Evolutionary conservation across 73 alveolate species (phyloP).

Genomic region (Paramecium primaurelia): DNA sequence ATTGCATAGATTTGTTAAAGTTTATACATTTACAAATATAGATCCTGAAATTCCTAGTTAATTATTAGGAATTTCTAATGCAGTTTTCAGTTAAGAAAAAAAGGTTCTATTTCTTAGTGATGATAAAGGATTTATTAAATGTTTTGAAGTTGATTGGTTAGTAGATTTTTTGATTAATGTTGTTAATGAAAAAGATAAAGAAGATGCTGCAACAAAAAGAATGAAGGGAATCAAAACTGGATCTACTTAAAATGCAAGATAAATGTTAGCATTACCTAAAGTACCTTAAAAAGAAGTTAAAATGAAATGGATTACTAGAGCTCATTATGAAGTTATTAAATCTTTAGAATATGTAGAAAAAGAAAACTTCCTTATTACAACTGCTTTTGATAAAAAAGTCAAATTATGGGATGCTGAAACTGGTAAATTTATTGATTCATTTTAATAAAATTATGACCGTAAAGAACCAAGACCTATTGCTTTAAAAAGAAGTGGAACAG

Average conservation of each 20-base stretch:
- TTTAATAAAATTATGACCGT: conserved; percentile 54
- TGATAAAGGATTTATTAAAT: conserved; percentile 62
- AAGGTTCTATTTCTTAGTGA: conserved; percentile 17
- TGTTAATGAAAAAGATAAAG: conserved; percentile 21
- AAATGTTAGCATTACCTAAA: conserved; percentile 48
- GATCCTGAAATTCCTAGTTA: conserved; percentile 49
- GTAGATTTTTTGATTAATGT: conserved; percentile 16
- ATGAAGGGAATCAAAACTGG: conserved; percentile 47
- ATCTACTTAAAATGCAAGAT: conserved; percentile 33
- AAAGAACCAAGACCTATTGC: conserved; percentile 62
- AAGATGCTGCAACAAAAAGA: conserved; percentile 43
- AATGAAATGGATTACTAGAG: conserved; percentile 31
- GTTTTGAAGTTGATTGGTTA: conserved; percentile 41
- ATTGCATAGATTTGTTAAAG: conserved; percentile 46
- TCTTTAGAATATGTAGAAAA: conserved; percentile 54
- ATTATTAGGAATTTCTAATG: conserved; percentile 46
- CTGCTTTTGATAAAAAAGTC: conserved; percentile 60
- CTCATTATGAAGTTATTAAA: conserved; percentile 59
- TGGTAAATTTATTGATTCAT: conserved; percentile 54
- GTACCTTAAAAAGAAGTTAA: conserved; percentile 15
- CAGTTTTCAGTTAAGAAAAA: conserved; percentile 41
- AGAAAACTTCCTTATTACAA: conserved; percentile 48
- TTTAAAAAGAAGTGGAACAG: conserved; percentile 58
- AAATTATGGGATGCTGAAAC: conserved; percentile 62
- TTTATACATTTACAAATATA: conserved; percentile 36